Evolutionary conservation across 2,329 filamentous ascomycete species (phyloP).

Genomic region (Plenodomus biglobosus): DNA sequence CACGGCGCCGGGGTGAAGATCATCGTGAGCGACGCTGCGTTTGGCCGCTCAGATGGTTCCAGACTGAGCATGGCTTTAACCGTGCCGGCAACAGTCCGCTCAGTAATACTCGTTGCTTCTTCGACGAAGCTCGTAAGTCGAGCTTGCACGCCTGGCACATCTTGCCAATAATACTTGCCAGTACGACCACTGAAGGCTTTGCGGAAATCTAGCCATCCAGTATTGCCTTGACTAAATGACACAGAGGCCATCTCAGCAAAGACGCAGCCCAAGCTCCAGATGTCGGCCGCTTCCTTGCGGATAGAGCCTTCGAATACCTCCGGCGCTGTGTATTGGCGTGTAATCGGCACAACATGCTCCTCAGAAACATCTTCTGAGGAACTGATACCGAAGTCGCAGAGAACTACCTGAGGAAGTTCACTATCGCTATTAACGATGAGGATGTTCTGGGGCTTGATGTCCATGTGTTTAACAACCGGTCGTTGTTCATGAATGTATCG

Average conservation of each 20-base stretch:
- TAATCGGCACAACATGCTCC: conserved; percentile 27
- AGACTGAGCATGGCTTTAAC: conserved; percentile 37
- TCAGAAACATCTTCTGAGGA: conserved; percentile 27
- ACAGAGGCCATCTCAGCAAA: conserved; percentile 84
- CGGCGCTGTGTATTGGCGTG: conserved; percentile 41
- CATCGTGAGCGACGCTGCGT: conserved; percentile 34
- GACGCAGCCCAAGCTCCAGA: conserved; percentile 96
- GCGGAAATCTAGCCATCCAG: conserved; percentile 30
- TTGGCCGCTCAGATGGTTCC: conserved; percentile 34
- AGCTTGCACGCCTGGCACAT: conserved; percentile 32
- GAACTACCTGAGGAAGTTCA: conserved; percentile 38
- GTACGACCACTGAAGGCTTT: conserved; percentile 32
- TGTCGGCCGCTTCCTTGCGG: conserved; percentile 57
- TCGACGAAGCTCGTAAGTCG: conserved; percentile 28
- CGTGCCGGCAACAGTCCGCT: conserved; percentile 30
- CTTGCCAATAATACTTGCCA: conserved; percentile 42
- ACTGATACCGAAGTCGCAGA: conserved; percentile 44
- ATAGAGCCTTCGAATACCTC: conserved; percentile 34
- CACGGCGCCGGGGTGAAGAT: conserved; percentile 42
- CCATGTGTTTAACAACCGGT: conserved; percentile 41
- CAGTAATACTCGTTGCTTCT: conserved; percentile 16
- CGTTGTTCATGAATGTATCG: conserved; percentile 43
- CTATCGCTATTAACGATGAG: conserved; percentile 35
- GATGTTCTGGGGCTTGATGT: conserved; percentile 45
- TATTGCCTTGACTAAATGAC: conserved; percentile 26